Evolutionary conservation across 768 basidiomycete species (phyloP).

Genomic region (Favolaschia claudopus): DNA sequence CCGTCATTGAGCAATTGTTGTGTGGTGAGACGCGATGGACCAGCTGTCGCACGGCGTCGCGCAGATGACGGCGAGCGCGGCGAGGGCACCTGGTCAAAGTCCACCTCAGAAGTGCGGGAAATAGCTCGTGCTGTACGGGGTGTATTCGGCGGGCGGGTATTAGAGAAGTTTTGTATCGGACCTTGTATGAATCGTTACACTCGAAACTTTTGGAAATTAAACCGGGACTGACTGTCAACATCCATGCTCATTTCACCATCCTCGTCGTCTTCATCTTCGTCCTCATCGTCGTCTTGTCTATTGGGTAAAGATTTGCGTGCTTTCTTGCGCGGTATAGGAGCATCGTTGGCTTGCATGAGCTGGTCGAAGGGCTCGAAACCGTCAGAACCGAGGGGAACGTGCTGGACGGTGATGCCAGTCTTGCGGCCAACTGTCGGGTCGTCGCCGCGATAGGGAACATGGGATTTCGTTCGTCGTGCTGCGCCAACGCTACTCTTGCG

Average conservation of each 20-base stretch:
- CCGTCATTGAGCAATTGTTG: constrained; percentile 37
- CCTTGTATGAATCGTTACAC: too few species aligned
- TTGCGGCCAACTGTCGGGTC: constrained; percentile 82
- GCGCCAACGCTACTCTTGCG: constrained; percentile 56
- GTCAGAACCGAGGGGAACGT: constrained; percentile 77
- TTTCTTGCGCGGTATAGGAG: constrained; percentile 68
- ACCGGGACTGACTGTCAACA: constrained; percentile 65
- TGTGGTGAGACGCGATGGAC: constrained; percentile 49
- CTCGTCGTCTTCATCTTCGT: constrained; percentile 58
- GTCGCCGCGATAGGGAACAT: constrained; percentile 81
- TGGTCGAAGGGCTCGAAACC: constrained; percentile 86
- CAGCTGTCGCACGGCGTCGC: constrained; percentile 42
- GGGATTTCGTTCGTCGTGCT: constrained; percentile 66
- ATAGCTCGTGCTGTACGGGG: constrained; percentile 57
- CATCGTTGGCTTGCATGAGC: constrained; percentile 68
- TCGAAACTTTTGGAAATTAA: too few species aligned
- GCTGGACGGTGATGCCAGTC: constrained; percentile 74
- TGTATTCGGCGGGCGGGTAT: constrained; percentile 48
- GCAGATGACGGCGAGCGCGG: constrained; percentile 49
- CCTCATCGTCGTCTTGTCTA: constrained; percentile 49
- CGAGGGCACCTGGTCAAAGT: constrained; percentile 71
- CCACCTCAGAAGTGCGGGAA: constrained; percentile 58
- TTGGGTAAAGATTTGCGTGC: constrained; percentile 47
- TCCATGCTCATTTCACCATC: constrained; percentile 85
- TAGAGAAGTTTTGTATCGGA: constrained; percentile 51